Evolutionary conservation across 1,284 basidiomycete genomes (phyloP), one percentile per base, ranked within the genome.

Genomic region (Salmacisia buchloeana): DNA sequence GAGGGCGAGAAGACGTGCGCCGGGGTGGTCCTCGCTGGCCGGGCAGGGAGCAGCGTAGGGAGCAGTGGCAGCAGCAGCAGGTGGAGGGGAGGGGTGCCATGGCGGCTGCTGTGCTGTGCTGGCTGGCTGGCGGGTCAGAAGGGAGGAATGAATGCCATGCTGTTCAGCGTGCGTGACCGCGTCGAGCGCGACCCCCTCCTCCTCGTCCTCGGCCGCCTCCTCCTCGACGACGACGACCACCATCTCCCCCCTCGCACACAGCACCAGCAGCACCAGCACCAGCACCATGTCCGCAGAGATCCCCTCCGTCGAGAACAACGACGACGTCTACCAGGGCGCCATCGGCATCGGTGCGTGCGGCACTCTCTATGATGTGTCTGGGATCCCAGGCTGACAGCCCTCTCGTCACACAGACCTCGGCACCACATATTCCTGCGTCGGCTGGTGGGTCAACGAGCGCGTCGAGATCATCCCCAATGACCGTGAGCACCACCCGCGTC

Each of bases 321-420:
- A 77, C 63, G 70, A 94, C 84, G 82, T 89, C 80, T 97, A 89
- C 83, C 91, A 94, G 81, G 93, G 94, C 83, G 94, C 94, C 82
- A 86, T 96, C 83, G 93, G 93, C 83, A 94, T 96, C 81, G 92
- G 82, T 83, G 65, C 63, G 82, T 81, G 58, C 10, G 31, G 7
- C 41, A 15, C 35, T 21, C 18, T 43, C 41, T 9, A 1, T 25
- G 59, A 23, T n/a, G 15, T 38, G 9, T n/a, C 5, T n/a, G 58
- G 36, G n/a, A 13, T 23, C 29, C 39, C 35, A 9, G 21, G 27
- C 58, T 41, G 23, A 15, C 35, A n/a, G 12, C 15, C 35, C 21
- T 23, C 25, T 10, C 18, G 23, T 23, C 59, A 33, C 27, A 36
- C 69, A 73, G 69, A 75, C 64, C 66, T 73, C 45, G 90, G 90